phyloP scores from a whole-genome alignment of 1,139 yeast genomes.

The Debaryomycetaceae sp. region DNA sequence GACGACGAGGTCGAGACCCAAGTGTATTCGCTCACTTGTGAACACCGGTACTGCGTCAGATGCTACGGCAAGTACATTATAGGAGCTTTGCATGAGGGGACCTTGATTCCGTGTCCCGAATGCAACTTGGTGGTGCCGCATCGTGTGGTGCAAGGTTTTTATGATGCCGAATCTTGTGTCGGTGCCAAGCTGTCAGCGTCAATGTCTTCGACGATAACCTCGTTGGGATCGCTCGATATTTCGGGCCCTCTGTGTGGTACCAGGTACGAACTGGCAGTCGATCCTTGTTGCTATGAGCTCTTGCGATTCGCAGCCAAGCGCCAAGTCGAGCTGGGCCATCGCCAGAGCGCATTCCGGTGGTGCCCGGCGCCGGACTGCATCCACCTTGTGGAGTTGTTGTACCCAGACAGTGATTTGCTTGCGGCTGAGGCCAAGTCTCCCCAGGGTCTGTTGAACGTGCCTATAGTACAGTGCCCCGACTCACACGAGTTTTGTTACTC shows the following conservation, averaged over 20 bases:
- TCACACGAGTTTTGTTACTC: slow-evolving; percentile 75
- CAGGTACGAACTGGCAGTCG: slow-evolving; percentile 8
- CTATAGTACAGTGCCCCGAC: slow-evolving; percentile 64
- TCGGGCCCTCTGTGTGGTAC: slow-evolving; percentile 5
- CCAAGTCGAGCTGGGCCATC: slow-evolving; percentile 45
- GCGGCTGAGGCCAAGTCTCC: slow-evolving; percentile 20
- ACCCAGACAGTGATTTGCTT: slow-evolving; percentile 7
- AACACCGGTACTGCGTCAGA: slow-evolving; percentile 61
- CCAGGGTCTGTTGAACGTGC: slow-evolving; percentile 30
- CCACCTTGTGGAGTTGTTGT: slow-evolving; percentile 43
- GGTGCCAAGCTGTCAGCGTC: too few relatives aligned
- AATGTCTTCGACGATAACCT: too few relatives aligned
- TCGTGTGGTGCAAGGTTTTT: slow-evolving; percentile 17
- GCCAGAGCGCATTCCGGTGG: slow-evolving; percentile 50
- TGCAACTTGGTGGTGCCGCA: slow-evolving; percentile 34
- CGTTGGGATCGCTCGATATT: slow-evolving; percentile 18
- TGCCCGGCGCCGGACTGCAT: slow-evolving; percentile 89
- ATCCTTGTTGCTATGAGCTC: slow-evolving; percentile 10
- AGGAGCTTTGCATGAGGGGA: slow-evolving; percentile 48
- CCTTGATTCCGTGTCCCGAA: slow-evolving; percentile 54
- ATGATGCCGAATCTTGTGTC: too few relatives aligned
- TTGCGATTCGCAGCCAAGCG: slow-evolving; percentile 34
- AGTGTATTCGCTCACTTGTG: slow-evolving; percentile 59
- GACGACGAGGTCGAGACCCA: slow-evolving; percentile 37
- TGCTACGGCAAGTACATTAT: slow-evolving; percentile 64